These are phyloP conservation scores for Circinella umbellata DNA, from an alignment of 371 early-diverging fungal species.

Conservation along the genomic window DNA sequence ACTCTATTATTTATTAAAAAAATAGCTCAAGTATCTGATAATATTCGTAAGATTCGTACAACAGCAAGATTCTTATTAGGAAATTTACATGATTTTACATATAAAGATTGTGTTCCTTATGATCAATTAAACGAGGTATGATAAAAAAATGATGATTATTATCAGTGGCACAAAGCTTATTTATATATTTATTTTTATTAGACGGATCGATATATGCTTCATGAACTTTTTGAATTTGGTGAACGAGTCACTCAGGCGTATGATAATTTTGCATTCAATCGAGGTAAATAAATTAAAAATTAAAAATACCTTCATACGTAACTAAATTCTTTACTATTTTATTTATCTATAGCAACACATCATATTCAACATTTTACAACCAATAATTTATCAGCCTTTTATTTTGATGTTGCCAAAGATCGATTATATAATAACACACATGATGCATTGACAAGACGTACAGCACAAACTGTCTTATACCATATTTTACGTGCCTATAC, in stretches of 20 bases:
- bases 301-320: too few relatives aligned
- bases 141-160: neutral
- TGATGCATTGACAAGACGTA: constrained; percentile 48
- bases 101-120: constrained; percentile 55
- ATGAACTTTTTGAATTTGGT: constrained; percentile 67
- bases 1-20: neutral
- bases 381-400: constrained; percentile 75
- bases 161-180: neutral
- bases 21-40: constrained; percentile 65
- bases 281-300: constrained; percentile 51
- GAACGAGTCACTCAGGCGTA: constrained; percentile 62
- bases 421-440: constrained; percentile 71
- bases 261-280: constrained; percentile 68
- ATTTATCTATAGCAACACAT: constrained; percentile 52
- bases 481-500: constrained; percentile 71
- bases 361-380: constrained; percentile 74
- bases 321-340: neutral
- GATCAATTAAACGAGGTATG: constrained; percentile 54
- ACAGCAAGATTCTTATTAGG: constrained; percentile 84
- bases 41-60: constrained; percentile 77
- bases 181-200: constrained; percentile 17
- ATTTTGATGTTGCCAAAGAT: constrained; percentile 87
- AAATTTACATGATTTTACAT: constrained; percentile 73
- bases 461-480: constrained; percentile 74
- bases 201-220: constrained; percentile 78